These are phyloP conservation scores for Huntiella savannae DNA, from an alignment of 2,329 filamentous ascomycete genomes.

Conservation along the genomic window DNA sequence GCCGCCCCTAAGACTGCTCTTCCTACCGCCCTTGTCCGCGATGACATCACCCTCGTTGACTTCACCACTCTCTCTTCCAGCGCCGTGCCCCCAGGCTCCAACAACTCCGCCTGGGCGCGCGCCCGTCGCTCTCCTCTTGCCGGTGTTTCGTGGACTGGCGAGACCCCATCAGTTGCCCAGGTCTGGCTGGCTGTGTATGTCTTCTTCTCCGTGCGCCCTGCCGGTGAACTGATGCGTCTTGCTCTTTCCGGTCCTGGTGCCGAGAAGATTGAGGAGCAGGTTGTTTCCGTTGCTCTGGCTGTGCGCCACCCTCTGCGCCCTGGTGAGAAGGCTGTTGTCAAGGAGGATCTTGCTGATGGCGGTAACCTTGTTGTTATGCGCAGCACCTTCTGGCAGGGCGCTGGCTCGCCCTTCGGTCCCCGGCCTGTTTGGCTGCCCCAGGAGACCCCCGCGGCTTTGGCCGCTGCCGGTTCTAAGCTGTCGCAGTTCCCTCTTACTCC, in stretches of 20 bases:
- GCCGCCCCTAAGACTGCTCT: constrained; percentile 15
- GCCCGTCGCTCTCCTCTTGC: constrained; percentile 32
- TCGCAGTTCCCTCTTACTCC: constrained; percentile 31
- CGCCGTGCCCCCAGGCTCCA: constrained; percentile 28
- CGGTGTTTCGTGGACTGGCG: constrained; percentile 24
- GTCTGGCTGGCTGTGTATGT: constrained; percentile 34
- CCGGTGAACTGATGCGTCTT: constrained; percentile 30
- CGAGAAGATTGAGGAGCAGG: constrained; percentile 20
- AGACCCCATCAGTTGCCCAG: constrained; percentile 28
- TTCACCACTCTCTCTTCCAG: constrained; percentile 29
- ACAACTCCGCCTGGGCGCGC: constrained; percentile 38
- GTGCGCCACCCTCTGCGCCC: constrained; percentile 27
- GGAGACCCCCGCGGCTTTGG: constrained; percentile 21
- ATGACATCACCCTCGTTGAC: constrained; percentile 25
- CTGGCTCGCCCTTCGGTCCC: constrained; percentile 45
- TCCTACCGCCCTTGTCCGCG: constrained; percentile 17
- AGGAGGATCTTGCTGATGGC: constrained; percentile 12
- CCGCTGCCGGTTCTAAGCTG: constrained; percentile 18
- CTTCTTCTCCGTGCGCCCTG: constrained; percentile 30
- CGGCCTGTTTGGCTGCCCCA: constrained; percentile 42
- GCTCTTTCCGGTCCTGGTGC: constrained; percentile 23
- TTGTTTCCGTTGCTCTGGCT: constrained; percentile 29
- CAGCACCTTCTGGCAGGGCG: constrained; percentile 50
- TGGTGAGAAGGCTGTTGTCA: constrained; percentile 15
- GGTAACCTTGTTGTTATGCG: constrained; percentile 24